Evolutionary conservation across 345 rosid species (phyloP), one percentile per base, ranked within the genome.

Genomic region (Balakata baccata): DNA sequence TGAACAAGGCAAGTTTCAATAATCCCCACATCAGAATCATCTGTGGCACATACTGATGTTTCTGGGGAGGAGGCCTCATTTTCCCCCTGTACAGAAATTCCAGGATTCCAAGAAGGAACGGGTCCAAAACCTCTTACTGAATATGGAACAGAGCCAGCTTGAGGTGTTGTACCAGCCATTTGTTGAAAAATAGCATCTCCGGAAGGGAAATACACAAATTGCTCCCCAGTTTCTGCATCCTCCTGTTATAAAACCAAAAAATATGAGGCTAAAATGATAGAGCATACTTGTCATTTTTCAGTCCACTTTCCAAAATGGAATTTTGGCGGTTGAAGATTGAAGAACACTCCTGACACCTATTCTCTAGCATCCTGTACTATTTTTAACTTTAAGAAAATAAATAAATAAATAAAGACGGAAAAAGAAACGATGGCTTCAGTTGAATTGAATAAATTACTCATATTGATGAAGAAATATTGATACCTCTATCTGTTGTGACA

Each of bases 401-500:
- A n/a, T 51, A 17, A 43, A 43, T 4, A 43, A 43, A 53, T 14
- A 68, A 38, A n/a, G n/a, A 29, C 11, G 68, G 16, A 58, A 58
- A 45, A 5, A 50, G 17, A 37, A 25, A n/a, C 2, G 16, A 29
- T 1, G 22, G 6, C 25, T 46, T 46, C 13, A 67, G 73, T 34
- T 58, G 23, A 12, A 41, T 12, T 41, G n/a, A 75, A 70, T 12
- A 46, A 77, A 62, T 34, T 8, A 63, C 46, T 72, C 41, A 60
- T 6, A 68, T 63, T 53, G 43, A 72, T 13, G 45, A 58, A 61
- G 18, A 52, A 76, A 74, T 69, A 12, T 47, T 64, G 38, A 75
- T 89, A 95, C 99, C 99, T 92, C 91, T 77, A 81, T 80, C 47
- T 84, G 73, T 57, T 84, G 73, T 56, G 87, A 77, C 62, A 82